phyloP scores from a whole-genome alignment of 768 basidiomycete genomes.

The Termitomyces sp. region DNA sequence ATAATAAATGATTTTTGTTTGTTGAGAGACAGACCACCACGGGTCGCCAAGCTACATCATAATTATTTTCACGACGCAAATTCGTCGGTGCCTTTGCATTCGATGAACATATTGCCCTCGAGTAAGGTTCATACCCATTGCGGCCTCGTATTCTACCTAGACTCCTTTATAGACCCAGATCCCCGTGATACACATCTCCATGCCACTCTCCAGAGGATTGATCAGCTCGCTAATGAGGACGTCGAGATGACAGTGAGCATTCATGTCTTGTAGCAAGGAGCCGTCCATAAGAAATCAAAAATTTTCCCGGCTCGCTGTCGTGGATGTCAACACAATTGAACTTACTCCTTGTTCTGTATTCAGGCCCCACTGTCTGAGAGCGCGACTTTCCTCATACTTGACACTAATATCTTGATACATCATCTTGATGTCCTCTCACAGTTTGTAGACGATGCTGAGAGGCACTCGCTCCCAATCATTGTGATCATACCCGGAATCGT shows the following conservation, averaged over 20 bases:
- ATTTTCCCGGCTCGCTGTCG: constrained; percentile 1
- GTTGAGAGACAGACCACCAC: background rate
- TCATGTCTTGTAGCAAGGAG: background rate
- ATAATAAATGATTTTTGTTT: background rate
- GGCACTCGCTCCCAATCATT: constrained; percentile 39
- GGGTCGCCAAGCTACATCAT: background rate
- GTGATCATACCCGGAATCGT: constrained; percentile 72
- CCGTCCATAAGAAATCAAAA: background rate
- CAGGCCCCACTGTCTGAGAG: constrained; percentile 38
- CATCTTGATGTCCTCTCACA: constrained; percentile 57
- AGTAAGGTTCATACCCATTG: constrained; percentile 4
- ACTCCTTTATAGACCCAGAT: constrained; percentile 7
- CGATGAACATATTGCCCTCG: constrained; percentile 4
- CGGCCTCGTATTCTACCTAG: background rate
- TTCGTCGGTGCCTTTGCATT: background rate
- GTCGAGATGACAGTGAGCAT: constrained; percentile 65
- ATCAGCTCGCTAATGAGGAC: constrained; percentile 55
- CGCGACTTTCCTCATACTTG: constrained; percentile 52
- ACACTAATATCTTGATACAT: constrained; percentile 75
- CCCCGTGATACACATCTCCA: constrained; percentile 22
- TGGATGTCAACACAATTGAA: background rate
- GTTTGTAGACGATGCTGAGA: constrained; percentile 60
- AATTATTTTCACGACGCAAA: background rate
- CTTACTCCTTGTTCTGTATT: constrained; percentile 3
- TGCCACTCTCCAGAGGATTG: constrained; percentile 44